Conservation (phyloP, 1,284 basidiomycete species). For the Singerocomus rubriflavus region DNA sequence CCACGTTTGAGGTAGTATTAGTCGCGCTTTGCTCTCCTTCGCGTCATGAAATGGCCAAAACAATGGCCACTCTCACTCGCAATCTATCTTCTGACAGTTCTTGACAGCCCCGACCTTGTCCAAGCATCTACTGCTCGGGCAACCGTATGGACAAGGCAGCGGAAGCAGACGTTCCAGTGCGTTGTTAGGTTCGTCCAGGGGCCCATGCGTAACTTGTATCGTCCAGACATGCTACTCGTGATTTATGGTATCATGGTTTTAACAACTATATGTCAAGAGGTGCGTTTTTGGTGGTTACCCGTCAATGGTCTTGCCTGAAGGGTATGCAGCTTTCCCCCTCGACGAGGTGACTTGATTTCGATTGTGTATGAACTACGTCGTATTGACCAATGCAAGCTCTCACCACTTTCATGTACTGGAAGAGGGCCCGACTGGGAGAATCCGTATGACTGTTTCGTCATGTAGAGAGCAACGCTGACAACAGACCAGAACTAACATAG, state of each 20-base stretch:
- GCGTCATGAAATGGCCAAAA: constrained; percentile 62
- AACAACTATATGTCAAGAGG: constrained; percentile 77
- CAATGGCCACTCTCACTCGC: constrained; percentile 59
- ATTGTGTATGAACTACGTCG: not conserved
- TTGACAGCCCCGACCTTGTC: constrained; percentile 44
- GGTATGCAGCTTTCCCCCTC: constrained; percentile 66
- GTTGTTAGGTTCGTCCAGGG: constrained; percentile 13
- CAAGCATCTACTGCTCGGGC: constrained; percentile 31
- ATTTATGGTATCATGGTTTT: constrained; percentile 82
- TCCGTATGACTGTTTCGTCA: constrained; percentile 50
- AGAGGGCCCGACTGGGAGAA: constrained; percentile 78
- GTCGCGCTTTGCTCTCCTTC: constrained; percentile 6
- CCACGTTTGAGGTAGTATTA: constrained; percentile 17
- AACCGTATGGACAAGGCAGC: constrained; percentile 53
- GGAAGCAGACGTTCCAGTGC: constrained; percentile 63
- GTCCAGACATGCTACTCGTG: constrained; percentile 62
- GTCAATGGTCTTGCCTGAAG: constrained; percentile 6
- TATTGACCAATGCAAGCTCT: constrained; percentile 50
- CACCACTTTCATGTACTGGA: constrained; percentile 82
- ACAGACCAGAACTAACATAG: constrained; percentile 57
- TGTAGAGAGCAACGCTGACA: constrained; percentile 8
- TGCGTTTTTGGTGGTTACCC: constrained; percentile 33
- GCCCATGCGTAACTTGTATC: constrained; percentile 1
- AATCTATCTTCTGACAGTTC: constrained; percentile 42
- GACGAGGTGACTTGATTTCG: constrained; percentile 57